These are phyloP conservation scores for Aspergillus tamarii DNA, from an alignment of 2,329 filamentous ascomycete genomes.

Conservation along the genomic window DNA sequence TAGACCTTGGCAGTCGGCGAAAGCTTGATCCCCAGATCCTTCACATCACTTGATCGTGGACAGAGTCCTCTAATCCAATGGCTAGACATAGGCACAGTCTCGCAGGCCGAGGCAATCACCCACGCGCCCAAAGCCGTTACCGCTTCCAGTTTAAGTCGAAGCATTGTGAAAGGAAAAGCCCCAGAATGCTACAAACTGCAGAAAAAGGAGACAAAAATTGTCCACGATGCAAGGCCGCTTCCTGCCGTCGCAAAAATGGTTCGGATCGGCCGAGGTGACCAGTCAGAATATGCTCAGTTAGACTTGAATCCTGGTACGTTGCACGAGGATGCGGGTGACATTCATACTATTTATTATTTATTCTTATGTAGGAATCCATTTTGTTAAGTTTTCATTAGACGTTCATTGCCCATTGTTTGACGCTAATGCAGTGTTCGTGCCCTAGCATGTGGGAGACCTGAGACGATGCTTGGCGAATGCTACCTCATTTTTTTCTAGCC, in stretches of 20 bases:
- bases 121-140: constrained; percentile 31
- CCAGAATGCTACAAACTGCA: neutral
- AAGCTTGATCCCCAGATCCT: constrained; percentile 26
- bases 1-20: constrained; percentile 49
- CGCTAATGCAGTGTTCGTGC: neutral
- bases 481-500: neutral
- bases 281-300: neutral
- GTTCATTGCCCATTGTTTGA: neutral
- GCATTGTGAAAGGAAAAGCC: constrained; percentile 1
- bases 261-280: neutral
- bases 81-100: neutral
- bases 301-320: neutral
- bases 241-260: neutral
- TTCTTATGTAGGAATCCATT: neutral
- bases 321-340: neutral
- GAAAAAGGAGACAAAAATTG: neutral
- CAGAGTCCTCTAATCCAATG: neutral
- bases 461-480: neutral
- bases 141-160: constrained; percentile 16
- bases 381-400: neutral
- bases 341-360: neutral
- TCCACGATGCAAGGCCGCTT: neutral
- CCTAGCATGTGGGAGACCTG: neutral
- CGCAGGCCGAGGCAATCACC: constrained; percentile 20
- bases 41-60: constrained; percentile 19